Percentiles rank a stretch among this genome's conserved stretches.
Evolutionary conservation across 352 stramenopile genomes (phyloP).

Genomic region (Blastocystis hominis): DNA sequence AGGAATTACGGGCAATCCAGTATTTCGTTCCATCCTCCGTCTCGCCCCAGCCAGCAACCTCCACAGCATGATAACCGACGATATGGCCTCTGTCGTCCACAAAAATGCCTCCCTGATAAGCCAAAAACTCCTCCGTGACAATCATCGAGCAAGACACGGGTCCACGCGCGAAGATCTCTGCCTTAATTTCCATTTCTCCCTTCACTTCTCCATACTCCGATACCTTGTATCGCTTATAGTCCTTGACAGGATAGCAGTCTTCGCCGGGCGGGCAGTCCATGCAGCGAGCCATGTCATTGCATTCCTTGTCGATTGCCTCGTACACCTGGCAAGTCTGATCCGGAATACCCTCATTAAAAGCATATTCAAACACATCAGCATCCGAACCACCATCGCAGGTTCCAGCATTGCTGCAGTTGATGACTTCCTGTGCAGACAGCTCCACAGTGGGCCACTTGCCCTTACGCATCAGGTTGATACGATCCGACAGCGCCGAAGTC

Average conservation of each 20-base stretch:
- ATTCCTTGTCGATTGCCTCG: conserved; percentile 72
- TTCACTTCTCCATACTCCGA: conserved; percentile 76
- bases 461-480: conserved; percentile 78
- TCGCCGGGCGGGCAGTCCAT: conserved; percentile 59
- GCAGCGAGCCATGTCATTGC: conserved; percentile 70
- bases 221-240: conserved; percentile 77
- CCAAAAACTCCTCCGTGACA: conserved; percentile 69
- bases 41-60: conserved; percentile 74
- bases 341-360: conserved; percentile 74
- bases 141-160: conserved; percentile 76
- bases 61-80: conserved; percentile 77
- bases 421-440: conserved; percentile 71
- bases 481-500: conserved; percentile 75
- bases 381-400: conserved; percentile 72
- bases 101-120: conserved; percentile 73
- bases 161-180: conserved; percentile 78
- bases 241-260: conserved; percentile 71
- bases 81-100: conserved; percentile 71
- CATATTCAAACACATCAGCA: conserved; percentile 80
- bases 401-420: conserved; percentile 74
- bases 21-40: conserved; percentile 77
- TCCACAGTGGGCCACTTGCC: conserved; percentile 74
- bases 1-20: conserved; percentile 81
- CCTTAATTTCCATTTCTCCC: conserved; percentile 76
- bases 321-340: conserved; percentile 82